These are phyloP conservation scores for Kodamaea fungicola DNA, from an alignment of 1,139 yeast genomes.

Conservation along the genomic window DNA sequence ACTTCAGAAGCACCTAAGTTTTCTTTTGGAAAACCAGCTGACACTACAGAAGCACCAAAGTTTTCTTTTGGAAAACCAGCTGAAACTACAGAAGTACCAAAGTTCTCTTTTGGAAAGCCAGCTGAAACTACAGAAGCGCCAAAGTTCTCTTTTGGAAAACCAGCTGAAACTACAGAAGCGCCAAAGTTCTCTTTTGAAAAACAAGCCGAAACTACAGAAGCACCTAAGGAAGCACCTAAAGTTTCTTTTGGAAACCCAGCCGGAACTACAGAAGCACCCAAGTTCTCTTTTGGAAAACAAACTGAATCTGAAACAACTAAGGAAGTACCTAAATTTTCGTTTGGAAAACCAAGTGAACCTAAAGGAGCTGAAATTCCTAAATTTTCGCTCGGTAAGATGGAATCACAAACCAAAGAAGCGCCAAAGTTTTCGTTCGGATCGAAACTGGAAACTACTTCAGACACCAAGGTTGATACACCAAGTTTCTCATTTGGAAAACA, in stretches of 20 bases:
- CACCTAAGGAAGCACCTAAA: constrained; percentile 2
- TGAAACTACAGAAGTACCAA: constrained; percentile 2
- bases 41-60: constrained; percentile 1
- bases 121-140: constrained; percentile 3
- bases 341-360: constrained; percentile 4
- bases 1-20: constrained; percentile 9
- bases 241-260: constrained; percentile 10
- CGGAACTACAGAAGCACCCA: constrained; percentile 7
- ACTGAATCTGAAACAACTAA: constrained; percentile 1
- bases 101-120: constrained; percentile 11
- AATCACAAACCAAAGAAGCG: constrained; percentile 2
- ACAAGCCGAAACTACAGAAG: neutral
- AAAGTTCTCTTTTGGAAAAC: constrained; percentile 10
- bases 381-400: constrained; percentile 7
- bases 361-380: constrained; percentile 5
- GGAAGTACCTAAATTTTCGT: constrained; percentile 8
- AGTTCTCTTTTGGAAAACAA: constrained; percentile 13
- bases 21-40: constrained; percentile 13
- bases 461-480: neutral
- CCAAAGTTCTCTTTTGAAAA: constrained; percentile 1
- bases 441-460: neutral
- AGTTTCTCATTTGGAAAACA: neutral
- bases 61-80: constrained; percentile 8
- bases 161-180: constrained; percentile 2
- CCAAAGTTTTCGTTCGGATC: constrained; percentile 15